Evolutionary conservation across 2,329 filamentous ascomycete species (phyloP).

Genomic region (Volutella citrinella): DNA sequence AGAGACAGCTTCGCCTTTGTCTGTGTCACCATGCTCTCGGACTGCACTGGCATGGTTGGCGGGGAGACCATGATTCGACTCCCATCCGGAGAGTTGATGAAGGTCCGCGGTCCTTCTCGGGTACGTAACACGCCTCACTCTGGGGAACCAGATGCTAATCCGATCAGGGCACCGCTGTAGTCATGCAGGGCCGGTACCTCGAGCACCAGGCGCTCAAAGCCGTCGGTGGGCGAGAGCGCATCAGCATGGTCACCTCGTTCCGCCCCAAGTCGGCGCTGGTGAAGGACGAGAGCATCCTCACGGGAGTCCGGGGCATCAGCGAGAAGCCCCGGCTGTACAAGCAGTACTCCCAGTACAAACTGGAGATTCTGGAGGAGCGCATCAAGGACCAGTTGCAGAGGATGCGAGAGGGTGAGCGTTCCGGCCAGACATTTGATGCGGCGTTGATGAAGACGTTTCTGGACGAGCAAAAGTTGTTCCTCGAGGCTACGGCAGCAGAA

Average conservation of each 20-base stretch:
- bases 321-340: too few relatives aligned
- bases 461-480: slow-evolving; percentile 19
- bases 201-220: too few relatives aligned
- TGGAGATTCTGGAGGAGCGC: slow-evolving; percentile 60
- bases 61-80: slow-evolving; percentile 60
- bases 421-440: slow-evolving; percentile 14
- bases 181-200: too few relatives aligned
- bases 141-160: too few relatives aligned
- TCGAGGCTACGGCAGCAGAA: slow-evolving; percentile 22
- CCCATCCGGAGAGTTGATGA: slow-evolving; percentile 49
- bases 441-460: slow-evolving; percentile 13
- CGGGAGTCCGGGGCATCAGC: too few relatives aligned
- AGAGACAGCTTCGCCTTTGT: slow-evolving; percentile 64
- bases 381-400: slow-evolving; percentile 17
- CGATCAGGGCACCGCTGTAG: slow-evolving; percentile 49
- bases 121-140: too few relatives aligned
- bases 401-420: slow-evolving; percentile 12
- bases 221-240: too few relatives aligned
- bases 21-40: slow-evolving; percentile 63
- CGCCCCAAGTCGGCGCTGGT: too few relatives aligned
- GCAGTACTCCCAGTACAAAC: too few relatives aligned
- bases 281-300: too few relatives aligned
- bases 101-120: slow-evolving; percentile 56
- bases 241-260: too few relatives aligned
- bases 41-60: slow-evolving; percentile 60